Conservation (phyloP, 1,139 yeast genomes). For the Taphrina communis region DNA sequence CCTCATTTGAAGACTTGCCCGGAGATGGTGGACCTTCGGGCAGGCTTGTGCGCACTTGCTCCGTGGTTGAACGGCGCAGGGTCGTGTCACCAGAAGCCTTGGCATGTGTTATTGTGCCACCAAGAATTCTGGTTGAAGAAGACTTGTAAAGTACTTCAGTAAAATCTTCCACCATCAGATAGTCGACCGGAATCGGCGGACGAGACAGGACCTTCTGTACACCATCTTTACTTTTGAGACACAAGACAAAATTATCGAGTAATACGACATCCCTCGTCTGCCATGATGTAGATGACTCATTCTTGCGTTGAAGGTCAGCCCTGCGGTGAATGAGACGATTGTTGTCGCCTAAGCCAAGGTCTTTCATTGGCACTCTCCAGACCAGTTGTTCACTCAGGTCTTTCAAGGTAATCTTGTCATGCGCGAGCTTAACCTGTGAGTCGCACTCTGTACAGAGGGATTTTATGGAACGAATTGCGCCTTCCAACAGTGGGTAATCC, state of each 20-base stretch:
- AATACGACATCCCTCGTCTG: slow-evolving; percentile 61
- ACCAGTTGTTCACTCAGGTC: slow-evolving; percentile 19
- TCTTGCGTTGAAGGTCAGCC: slow-evolving; percentile 62
- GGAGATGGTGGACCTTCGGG: slow-evolving; percentile 15
- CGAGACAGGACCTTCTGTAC: slow-evolving; percentile 23
- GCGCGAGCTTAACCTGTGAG: slow-evolving; percentile 54
- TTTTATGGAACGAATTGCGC: slow-evolving; percentile 61
- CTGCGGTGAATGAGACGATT: slow-evolving; percentile 64
- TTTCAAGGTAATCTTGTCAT: slow-evolving; percentile 47
- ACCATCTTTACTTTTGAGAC: slow-evolving; percentile 61
- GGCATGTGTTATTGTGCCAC: slow-evolving; percentile 36
- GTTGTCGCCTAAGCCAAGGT: slow-evolving; percentile 62
- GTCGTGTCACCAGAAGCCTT: neutral
- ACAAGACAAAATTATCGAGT: slow-evolving; percentile 72
- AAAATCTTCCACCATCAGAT: slow-evolving; percentile 52
- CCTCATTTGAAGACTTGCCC: slow-evolving; percentile 46
- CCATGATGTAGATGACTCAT: slow-evolving; percentile 63
- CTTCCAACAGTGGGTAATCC: slow-evolving; percentile 62
- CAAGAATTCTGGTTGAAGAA: slow-evolving; percentile 16
- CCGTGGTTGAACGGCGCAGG: slow-evolving; percentile 1
- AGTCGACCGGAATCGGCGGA: slow-evolving; percentile 55
- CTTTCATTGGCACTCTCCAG: slow-evolving; percentile 50
- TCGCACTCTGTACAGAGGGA: slow-evolving; percentile 59
- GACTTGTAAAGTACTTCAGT: slow-evolving; percentile 51
- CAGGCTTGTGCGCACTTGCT: neutral